A percentile compares a stretch with the other conserved stretches of the same genome.
These are phyloP conservation scores for Micractinium conductrix DNA, from an alignment of 139 green algal species.

Conservation along the genomic window DNA sequence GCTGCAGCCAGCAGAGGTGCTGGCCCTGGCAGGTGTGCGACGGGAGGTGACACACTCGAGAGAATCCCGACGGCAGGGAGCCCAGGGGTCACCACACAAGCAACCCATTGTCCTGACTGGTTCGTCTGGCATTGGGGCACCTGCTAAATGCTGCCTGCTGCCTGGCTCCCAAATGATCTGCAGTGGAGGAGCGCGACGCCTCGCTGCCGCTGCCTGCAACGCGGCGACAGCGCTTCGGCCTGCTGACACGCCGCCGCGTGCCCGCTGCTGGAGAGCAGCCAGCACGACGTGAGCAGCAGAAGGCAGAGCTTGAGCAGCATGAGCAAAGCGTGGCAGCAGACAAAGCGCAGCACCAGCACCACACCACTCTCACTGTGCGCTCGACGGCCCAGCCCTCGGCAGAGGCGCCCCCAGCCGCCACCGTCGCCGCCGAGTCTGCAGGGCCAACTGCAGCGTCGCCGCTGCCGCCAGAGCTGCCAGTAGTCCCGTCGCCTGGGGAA, in stretches of 20 bases:
- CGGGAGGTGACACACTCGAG: no score
- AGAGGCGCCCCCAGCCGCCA: no score
- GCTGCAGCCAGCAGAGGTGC: constrained; percentile 2
- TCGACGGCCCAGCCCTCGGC: no score
- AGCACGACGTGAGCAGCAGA: background rate
- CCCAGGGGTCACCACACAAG: no score
- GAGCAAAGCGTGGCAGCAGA: background rate
- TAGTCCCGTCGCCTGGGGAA: no score
- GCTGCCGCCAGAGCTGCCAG: background rate
- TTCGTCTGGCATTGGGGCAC: no score
- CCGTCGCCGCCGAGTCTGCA: no score
- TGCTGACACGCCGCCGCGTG: background rate
- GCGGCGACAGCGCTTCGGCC: background rate
- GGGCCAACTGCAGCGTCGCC: background rate
- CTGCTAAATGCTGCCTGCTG: no score
- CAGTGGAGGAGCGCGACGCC: background rate
- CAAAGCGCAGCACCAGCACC: background rate
- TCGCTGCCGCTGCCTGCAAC: background rate
- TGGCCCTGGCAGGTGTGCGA: background rate
- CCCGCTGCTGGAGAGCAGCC: background rate
- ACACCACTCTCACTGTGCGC: background rate
- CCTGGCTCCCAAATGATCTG: no score
- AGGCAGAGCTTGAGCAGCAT: background rate
- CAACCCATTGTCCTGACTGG: no score
- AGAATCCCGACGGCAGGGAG: no score